phyloP scores from a whole-genome alignment of 2,329 filamentous ascomycete genomes.

The Fusarium pilosicola region DNA sequence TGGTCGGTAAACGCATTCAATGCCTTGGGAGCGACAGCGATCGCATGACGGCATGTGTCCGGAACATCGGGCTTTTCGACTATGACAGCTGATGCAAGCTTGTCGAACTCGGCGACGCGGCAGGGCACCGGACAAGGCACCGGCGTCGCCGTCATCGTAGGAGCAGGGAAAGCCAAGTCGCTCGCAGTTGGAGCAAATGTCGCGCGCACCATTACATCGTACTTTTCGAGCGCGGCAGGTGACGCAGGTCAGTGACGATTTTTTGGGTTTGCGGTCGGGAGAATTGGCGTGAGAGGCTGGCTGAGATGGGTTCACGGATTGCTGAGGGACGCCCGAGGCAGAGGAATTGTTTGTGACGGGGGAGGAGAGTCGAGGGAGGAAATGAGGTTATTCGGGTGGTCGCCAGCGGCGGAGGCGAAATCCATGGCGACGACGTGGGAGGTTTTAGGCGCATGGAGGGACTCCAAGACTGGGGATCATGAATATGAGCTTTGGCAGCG shows the following conservation, averaged over 20 bases:
- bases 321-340: constrained; percentile 23
- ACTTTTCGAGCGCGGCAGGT: constrained; percentile 67
- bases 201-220: constrained; percentile 64
- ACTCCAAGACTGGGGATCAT: constrained; percentile 27
- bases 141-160: constrained; percentile 60
- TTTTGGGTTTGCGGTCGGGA: constrained; percentile 52
- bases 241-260: constrained; percentile 61
- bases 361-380: constrained; percentile 41
- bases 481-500: constrained; percentile 25
- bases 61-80: constrained; percentile 67
- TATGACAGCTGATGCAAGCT: constrained; percentile 67
- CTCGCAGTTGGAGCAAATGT: constrained; percentile 67
- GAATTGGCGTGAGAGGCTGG: constrained; percentile 42
- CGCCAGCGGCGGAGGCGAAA: constrained; percentile 43
- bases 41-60: constrained; percentile 67
- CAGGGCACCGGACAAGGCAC: constrained; percentile 56
- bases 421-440: constrained; percentile 41
- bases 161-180: constrained; percentile 67
- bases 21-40: constrained; percentile 59
- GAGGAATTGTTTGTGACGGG: constrained; percentile 10
- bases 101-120: constrained; percentile 65
- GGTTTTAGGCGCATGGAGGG: constrained; percentile 41
- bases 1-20: constrained; percentile 65
- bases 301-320: constrained; percentile 32
- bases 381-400: constrained; percentile 44